Conservation (phyloP, 164 flowering plant species). For the Umbellularia californica region DNA sequence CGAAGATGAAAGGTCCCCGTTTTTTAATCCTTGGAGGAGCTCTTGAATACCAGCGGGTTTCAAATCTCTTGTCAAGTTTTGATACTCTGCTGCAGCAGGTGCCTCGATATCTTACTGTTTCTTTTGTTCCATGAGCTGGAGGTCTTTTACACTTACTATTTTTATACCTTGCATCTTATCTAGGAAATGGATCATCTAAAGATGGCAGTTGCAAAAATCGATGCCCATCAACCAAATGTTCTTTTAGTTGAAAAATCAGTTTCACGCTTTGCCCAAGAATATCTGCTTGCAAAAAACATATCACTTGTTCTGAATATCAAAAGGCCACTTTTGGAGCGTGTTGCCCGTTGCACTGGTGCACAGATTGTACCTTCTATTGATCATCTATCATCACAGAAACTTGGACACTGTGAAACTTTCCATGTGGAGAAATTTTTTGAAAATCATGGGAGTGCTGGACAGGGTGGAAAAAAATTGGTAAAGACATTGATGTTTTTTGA, state of each 20-base stretch:
- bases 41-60: conserved; percentile 90
- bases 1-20: conserved; percentile 73
- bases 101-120: background rate
- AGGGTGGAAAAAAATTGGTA: conserved; percentile 65
- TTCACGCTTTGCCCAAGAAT: conserved; percentile 88
- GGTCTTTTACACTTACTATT: conserved; percentile 8
- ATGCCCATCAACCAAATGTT: conserved; percentile 70
- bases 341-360: conserved; percentile 91
- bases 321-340: conserved; percentile 86
- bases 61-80: conserved; percentile 80
- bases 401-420: conserved; percentile 76
- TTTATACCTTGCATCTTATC: conserved; percentile 6
- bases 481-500: conserved; percentile 92
- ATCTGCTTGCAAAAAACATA: conserved; percentile 80
- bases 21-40: conserved; percentile 91
- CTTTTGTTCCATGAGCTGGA: background rate
- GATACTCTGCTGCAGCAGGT: conserved; percentile 97
- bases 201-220: conserved; percentile 97
- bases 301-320: conserved; percentile 89
- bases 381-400: conserved; percentile 64
- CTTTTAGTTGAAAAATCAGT: conserved; percentile 96
- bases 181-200: conserved; percentile 96
- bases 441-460: conserved; percentile 81
- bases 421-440: conserved; percentile 75
- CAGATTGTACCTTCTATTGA: conserved; percentile 91